phyloP scores from a whole-genome alignment of 73 alveolate species.

The Paramecium pentaurelia region DNA sequence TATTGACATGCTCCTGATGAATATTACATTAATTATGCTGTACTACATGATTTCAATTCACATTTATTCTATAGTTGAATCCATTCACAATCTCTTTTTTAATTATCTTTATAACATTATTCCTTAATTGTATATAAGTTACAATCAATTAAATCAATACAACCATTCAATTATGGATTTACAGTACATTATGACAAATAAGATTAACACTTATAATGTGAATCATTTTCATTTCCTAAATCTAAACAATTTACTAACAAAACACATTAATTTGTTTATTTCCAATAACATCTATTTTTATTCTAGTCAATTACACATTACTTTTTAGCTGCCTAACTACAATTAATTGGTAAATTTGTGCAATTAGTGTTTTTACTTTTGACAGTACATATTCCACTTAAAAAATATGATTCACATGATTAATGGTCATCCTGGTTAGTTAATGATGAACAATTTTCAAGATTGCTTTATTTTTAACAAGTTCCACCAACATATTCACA shows the following conservation, averaged over 20 bases:
- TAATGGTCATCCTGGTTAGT: neutral
- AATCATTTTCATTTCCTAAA: neutral
- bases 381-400: neutral
- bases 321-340: neutral
- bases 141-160: neutral
- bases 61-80: neutral
- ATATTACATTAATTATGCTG: neutral
- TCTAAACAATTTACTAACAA: neutral
- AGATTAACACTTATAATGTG: neutral
- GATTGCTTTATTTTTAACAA: neutral
- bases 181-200: neutral
- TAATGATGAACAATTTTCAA: neutral
- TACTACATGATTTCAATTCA: neutral
- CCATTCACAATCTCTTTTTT: neutral
- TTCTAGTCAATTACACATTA: neutral
- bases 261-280: neutral
- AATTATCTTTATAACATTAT: neutral
- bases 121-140: neutral
- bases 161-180: neutral
- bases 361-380: neutral
- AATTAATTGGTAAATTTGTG: neutral
- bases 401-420: neutral
- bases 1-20: neutral
- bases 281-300: neutral
- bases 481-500: neutral